Evolutionary conservation across 2,329 filamentous ascomycete genomes (phyloP).

Genomic region (Neonectria neomacrospora): DNA sequence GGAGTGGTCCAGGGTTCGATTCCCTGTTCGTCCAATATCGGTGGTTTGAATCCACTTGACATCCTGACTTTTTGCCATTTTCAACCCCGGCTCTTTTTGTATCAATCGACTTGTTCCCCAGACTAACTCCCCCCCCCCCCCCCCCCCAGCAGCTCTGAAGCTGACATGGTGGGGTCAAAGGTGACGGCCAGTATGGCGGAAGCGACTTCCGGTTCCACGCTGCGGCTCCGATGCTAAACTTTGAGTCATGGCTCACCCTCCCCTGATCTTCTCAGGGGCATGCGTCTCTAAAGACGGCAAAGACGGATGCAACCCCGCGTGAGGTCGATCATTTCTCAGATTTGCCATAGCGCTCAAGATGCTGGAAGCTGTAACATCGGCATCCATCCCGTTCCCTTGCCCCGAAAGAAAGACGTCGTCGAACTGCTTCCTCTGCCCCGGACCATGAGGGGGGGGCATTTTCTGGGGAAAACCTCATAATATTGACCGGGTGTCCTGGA

Average conservation of each 20-base stretch:
- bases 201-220: background rate
- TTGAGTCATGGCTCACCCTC: background rate
- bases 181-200: background rate
- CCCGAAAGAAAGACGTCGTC: background rate
- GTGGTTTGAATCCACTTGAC: background rate
- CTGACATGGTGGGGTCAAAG: background rate
- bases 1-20: conserved; percentile 13
- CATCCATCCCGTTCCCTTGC: background rate
- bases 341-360: background rate
- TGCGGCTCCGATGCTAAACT: background rate
- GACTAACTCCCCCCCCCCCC: background rate
- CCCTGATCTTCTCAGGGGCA: background rate
- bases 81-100: background rate
- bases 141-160: background rate
- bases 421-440: background rate
- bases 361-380: background rate
- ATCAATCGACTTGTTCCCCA: background rate
- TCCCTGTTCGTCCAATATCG: conserved; percentile 6
- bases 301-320: background rate
- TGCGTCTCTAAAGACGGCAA: background rate
- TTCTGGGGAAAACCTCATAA: background rate
- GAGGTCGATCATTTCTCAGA: background rate
- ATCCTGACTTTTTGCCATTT: conserved; percentile 1
- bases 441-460: background rate
- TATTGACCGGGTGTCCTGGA: background rate